A percentile compares a stretch with the other conserved stretches of the same genome.
phyloP scores from a whole-genome alignment of 208 protist species.

The Tetramitus jugosus region DNA sequence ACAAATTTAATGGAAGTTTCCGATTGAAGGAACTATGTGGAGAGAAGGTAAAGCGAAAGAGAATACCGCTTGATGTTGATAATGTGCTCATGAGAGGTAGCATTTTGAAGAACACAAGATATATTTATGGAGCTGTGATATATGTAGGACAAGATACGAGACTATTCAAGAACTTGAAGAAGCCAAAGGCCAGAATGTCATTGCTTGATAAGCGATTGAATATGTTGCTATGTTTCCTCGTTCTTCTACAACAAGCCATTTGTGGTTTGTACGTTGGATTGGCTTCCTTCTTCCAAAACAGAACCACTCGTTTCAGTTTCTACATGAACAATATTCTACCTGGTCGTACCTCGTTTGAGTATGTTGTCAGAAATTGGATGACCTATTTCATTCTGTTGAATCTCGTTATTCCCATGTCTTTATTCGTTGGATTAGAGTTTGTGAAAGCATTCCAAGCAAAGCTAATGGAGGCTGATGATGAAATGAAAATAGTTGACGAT shows the following conservation, averaged over 20 bases:
- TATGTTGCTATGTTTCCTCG: not conserved
- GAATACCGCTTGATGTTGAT: conserved; percentile 12
- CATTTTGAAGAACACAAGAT: conserved; percentile 44
- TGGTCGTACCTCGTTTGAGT: not conserved
- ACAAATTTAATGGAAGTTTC: conserved; percentile 28
- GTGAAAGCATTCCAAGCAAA: conserved; percentile 18
- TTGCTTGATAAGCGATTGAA: conserved; percentile 28
- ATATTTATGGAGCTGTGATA: conserved; percentile 42
- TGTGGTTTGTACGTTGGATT: conserved; percentile 19
- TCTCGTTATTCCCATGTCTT: conserved; percentile 24
- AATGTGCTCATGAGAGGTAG: conserved; percentile 47
- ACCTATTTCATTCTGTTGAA: conserved; percentile 27
- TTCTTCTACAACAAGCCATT: not conserved
- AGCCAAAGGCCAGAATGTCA: conserved; percentile 25
- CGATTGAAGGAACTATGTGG: not conserved
- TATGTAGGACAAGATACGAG: conserved; percentile 48
- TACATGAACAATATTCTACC: not conserved
- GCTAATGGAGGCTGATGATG: not conserved
- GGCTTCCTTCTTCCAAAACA: conserved; percentile 10
- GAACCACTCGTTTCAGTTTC: not conserved
- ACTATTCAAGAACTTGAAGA: conserved; percentile 33
- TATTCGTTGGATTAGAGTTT: conserved; percentile 21
- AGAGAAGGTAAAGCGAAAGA: not conserved
- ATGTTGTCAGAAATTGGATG: not conserved
- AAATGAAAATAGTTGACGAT: conserved; percentile 6